Evolutionary conservation across 2,329 filamentous ascomycete species (phyloP).

Genomic region (Fusarium sp.): DNA sequence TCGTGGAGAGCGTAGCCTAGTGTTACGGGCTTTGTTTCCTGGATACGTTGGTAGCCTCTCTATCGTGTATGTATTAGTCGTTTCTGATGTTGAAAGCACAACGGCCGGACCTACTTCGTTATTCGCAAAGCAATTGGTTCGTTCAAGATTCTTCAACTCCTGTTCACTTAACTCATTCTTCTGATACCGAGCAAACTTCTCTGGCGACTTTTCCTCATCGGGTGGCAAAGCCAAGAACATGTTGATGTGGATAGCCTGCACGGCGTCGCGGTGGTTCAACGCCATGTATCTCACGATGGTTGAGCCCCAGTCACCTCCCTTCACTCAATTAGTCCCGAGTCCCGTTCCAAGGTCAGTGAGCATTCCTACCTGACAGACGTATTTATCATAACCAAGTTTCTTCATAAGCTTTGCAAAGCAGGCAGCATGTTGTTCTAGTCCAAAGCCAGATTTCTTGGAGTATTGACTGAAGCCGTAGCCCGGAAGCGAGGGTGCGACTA

Average conservation of each 20-base stretch:
- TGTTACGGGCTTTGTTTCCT: neutral
- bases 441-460: neutral
- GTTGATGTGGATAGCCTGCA: neutral
- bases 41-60: neutral
- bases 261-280: neutral
- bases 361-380: neutral
- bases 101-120: neutral
- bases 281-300: neutral
- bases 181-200: neutral
- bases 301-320: neutral
- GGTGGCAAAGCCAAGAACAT: neutral
- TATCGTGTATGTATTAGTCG: neutral
- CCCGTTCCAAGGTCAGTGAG: neutral
- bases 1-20: neutral
- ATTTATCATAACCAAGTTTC: neutral
- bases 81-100: fast-evolving
- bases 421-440: neutral
- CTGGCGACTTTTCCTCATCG: fast-evolving
- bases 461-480: neutral
- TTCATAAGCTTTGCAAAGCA: neutral
- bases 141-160: neutral
- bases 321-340: neutral
- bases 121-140: neutral
- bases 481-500: neutral
- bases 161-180: neutral